These are phyloP conservation scores for Beauveria brongniartii DNA, from an alignment of 2,329 filamentous ascomycete species.

Conservation along the genomic window DNA sequence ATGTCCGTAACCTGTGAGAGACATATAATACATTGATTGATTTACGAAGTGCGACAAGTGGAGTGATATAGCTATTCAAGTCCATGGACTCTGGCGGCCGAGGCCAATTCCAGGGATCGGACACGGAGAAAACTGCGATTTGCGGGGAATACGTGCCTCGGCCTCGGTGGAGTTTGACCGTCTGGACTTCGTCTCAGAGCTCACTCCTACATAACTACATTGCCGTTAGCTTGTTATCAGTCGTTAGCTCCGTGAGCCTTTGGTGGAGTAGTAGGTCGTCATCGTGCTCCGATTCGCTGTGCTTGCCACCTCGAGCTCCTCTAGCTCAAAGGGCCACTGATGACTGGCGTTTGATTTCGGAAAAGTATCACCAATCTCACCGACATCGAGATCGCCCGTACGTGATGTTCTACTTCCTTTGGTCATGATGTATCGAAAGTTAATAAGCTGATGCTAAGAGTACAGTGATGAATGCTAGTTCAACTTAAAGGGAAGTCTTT, in stretches of 20 bases:
- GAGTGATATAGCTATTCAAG: not conserved
- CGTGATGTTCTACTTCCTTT: too few relatives aligned
- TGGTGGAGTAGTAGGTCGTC: not conserved
- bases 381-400: not conserved
- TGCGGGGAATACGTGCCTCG: conserved; percentile 21
- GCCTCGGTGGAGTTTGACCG: conserved; percentile 14
- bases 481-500: not conserved
- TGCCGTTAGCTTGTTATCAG: not conserved
- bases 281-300: not conserved
- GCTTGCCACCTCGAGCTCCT: not conserved
- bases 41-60: not conserved
- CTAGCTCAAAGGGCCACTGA: not conserved
- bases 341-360: not conserved
- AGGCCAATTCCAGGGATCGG: conserved; percentile 10
- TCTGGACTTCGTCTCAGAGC: not conserved
- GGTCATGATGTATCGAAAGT: not conserved
- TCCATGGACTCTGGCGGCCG: not conserved
- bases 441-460: not conserved
- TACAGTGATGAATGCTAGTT: not conserved
- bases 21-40: not conserved
- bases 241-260: not conserved
- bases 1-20: not conserved
- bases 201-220: not conserved
- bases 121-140: conserved; percentile 18
- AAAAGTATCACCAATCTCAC: not conserved